phyloP scores from a whole-genome alignment of 2,329 filamentous ascomycete species.

The Fusarium paranaense region DNA sequence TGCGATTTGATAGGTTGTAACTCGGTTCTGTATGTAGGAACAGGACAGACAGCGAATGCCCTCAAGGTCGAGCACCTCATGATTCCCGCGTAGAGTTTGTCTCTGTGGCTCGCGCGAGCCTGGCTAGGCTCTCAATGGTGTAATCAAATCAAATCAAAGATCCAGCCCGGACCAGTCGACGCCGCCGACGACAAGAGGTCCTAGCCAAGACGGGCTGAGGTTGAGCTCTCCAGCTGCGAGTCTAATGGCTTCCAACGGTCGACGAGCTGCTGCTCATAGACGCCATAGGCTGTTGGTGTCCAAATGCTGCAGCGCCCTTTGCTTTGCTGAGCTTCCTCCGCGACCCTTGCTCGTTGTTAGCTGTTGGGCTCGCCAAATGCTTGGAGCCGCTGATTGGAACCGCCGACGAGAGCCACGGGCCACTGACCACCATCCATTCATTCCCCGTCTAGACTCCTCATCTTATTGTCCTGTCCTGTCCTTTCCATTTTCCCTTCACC shows the following conservation, averaged over 20 bases:
- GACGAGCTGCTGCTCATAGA: background rate
- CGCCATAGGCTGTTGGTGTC: background rate
- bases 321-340: background rate
- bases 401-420: background rate
- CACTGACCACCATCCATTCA: conserved; percentile 11
- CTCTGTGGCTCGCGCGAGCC: conserved; percentile 6
- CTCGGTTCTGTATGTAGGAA: background rate
- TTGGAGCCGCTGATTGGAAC: conserved; percentile 28
- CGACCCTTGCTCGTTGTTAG: conserved; percentile 12
- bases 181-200: conserved; percentile 5
- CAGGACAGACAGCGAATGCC: background rate
- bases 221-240: conserved; percentile 9
- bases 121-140: conserved; percentile 10
- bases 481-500: background rate
- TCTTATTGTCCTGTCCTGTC: conserved; percentile 3
- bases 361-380: conserved; percentile 18
- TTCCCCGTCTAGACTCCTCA: background rate
- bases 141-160: conserved; percentile 7
- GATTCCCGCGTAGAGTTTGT: background rate
- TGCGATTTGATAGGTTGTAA: background rate
- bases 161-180: conserved; percentile 3
- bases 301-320: background rate
- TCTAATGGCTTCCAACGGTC: conserved; percentile 1
- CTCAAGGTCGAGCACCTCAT: conserved; percentile 6
- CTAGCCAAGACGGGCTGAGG: conserved; percentile 9